Evolutionary conservation across 768 basidiomycete genomes (phyloP).

Genomic region (Amanita molliuscula): DNA sequence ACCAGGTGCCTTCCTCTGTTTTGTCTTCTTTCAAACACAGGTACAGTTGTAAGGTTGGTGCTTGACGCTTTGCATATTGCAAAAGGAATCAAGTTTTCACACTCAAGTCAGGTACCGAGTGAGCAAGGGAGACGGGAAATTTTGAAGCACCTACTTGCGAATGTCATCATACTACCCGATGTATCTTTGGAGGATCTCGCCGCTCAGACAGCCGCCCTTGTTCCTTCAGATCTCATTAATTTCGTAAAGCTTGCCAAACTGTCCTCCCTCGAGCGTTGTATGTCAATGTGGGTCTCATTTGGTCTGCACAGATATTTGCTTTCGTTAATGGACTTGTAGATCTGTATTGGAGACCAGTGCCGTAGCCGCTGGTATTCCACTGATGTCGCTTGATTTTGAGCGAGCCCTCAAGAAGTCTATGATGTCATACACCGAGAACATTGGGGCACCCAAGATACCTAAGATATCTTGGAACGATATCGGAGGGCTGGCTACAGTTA

Average conservation of each 20-base stretch:
- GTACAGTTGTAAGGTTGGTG: slow-evolving; percentile 56
- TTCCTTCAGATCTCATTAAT: slow-evolving; percentile 70
- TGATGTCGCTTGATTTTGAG: slow-evolving; percentile 60
- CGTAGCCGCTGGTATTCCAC: slow-evolving; percentile 27
- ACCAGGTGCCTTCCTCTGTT: slow-evolving; percentile 52
- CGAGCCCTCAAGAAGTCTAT: slow-evolving; percentile 62
- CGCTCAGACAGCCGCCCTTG: slow-evolving; percentile 83
- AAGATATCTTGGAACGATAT: slow-evolving; percentile 96
- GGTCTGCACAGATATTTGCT: no score
- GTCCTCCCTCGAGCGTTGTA: slow-evolving; percentile 41
- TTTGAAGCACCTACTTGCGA: slow-evolving; percentile 33
- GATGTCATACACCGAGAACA: slow-evolving; percentile 76
- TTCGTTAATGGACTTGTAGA: neutral
- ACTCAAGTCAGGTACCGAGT: slow-evolving; percentile 53
- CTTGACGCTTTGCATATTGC: neutral
- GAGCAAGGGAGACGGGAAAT: slow-evolving; percentile 66
- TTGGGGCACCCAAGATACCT: slow-evolving; percentile 96
- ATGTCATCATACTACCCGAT: slow-evolving; percentile 52
- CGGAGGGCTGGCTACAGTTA: slow-evolving; percentile 81
- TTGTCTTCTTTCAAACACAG: slow-evolving; percentile 81
- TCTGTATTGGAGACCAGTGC: slow-evolving; percentile 11
- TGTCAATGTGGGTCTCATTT: slow-evolving; percentile 22
- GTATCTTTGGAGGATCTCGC: slow-evolving; percentile 67
- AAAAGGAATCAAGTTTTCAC: neutral
- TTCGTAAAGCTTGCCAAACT: slow-evolving; percentile 52